phyloP scores from a whole-genome alignment of 2,329 filamentous ascomycete species.

The Lomentospora prolificans region DNA sequence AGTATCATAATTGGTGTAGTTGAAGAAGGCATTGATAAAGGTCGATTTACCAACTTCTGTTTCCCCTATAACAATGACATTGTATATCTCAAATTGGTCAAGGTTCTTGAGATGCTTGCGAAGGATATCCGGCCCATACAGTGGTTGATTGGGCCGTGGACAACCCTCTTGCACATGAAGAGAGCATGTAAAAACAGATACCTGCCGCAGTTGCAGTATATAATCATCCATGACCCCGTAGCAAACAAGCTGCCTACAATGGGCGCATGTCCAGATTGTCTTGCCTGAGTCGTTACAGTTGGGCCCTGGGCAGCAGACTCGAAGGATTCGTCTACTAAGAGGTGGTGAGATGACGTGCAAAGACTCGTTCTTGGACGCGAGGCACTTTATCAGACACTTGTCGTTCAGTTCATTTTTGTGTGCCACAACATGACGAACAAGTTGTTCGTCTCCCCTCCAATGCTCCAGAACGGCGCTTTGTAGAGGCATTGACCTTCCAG shows the following conservation, averaged over 20 bases:
- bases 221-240: constrained; percentile 8
- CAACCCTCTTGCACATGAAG: constrained; percentile 21
- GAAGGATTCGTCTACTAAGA: constrained; percentile 18
- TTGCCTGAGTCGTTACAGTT: constrained; percentile 14
- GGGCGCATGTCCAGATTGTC: background rate
- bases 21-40: constrained; percentile 37
- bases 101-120: background rate
- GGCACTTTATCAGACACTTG: background rate
- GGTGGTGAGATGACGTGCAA: constrained; percentile 4
- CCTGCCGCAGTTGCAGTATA: constrained; percentile 29
- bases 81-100: constrained; percentile 19
- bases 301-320: constrained; percentile 20
- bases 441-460: background rate
- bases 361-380: background rate
- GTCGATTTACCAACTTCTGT: constrained; percentile 39
- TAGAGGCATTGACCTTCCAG: background rate
- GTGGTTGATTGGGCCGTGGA: constrained; percentile 16
- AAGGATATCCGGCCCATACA: background rate
- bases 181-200: constrained; percentile 16
- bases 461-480: background rate
- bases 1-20: constrained; percentile 28
- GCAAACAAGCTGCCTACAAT: background rate
- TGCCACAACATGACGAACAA: background rate
- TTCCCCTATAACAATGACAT: constrained; percentile 36
- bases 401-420: background rate